phyloP scores from a whole-genome alignment of 768 basidiomycete genomes.

The Daedaleopsis nitida region DNA sequence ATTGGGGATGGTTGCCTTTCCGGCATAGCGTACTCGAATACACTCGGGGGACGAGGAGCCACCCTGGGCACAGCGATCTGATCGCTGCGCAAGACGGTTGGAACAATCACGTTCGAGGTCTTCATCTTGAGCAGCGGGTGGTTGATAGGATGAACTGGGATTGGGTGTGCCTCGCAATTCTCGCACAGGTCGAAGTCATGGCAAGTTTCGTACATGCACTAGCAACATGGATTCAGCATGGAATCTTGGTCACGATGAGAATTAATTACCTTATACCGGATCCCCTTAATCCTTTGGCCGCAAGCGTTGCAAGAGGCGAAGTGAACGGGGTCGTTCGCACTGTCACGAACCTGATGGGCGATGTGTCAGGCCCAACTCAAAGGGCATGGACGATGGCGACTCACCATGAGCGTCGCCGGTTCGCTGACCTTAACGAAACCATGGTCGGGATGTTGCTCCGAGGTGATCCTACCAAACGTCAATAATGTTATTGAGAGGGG shows the following conservation, averaged over 20 bases:
- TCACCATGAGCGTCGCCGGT: conserved; percentile 58
- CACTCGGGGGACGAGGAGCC: not conserved
- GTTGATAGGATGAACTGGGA: conserved; percentile 66
- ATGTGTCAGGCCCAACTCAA: not conserved
- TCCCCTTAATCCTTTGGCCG: conserved; percentile 52
- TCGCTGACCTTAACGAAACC: conserved; percentile 65
- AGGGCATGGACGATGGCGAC: conserved; percentile 21
- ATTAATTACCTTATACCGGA: conserved; percentile 68
- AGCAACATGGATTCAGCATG: not conserved
- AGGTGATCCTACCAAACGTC: conserved; percentile 50
- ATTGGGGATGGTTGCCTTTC: not conserved
- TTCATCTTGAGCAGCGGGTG: conserved; percentile 82
- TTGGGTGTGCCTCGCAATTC: conserved; percentile 78
- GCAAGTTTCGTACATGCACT: conserved; percentile 83
- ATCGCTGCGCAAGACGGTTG: conserved; percentile 19
- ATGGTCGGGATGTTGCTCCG: conserved; percentile 76
- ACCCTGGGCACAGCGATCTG: not conserved
- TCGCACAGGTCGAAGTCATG: conserved; percentile 82
- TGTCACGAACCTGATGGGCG: conserved; percentile 33
- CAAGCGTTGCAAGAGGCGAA: conserved; percentile 69
- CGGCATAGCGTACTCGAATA: not conserved
- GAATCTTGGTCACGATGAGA: too few species aligned
- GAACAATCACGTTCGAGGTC: conserved; percentile 49
- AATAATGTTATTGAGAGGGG: not conserved
- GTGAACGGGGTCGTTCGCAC: conserved; percentile 39